Conservation (phyloP, 208 protist species). For the Dictyostelium gargantuum region DNA sequence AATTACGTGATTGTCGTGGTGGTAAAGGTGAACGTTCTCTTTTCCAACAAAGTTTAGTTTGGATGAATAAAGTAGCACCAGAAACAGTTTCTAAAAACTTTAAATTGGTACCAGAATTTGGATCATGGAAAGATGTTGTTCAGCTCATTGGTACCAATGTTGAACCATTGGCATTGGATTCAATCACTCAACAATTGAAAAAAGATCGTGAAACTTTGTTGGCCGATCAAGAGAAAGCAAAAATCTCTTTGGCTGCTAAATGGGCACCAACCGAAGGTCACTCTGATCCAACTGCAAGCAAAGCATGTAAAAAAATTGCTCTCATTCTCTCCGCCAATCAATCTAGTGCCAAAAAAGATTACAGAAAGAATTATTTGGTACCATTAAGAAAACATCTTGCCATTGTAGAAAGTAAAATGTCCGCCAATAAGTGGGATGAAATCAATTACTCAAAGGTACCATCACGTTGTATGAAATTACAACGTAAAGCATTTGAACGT, state of each 20-base stretch:
- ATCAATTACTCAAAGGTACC: slow-evolving; percentile 64
- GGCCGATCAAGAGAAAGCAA: slow-evolving; percentile 15
- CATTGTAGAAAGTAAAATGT: slow-evolving; percentile 61
- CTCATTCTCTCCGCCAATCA: neutral
- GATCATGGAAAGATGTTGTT: slow-evolving; percentile 64
- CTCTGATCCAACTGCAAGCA: neutral
- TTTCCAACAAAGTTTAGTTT: slow-evolving; percentile 23
- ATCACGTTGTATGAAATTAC: slow-evolving; percentile 63
- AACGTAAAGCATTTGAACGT: slow-evolving; percentile 66
- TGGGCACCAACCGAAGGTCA: slow-evolving; percentile 59
- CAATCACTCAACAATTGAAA: slow-evolving; percentile 29
- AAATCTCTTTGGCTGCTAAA: slow-evolving; percentile 52
- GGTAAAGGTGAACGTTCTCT: slow-evolving; percentile 60
- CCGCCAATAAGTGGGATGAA: slow-evolving; percentile 13
- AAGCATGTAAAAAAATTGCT: slow-evolving; percentile 44
- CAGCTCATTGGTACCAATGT: neutral
- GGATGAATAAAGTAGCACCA: slow-evolving; percentile 24
- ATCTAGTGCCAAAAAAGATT: neutral
- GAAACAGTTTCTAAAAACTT: slow-evolving; percentile 44
- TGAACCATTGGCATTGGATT: neutral
- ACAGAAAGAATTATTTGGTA: slow-evolving; percentile 46
- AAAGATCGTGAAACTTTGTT: neutral
- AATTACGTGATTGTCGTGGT: slow-evolving; percentile 62
- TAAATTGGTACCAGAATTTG: slow-evolving; percentile 49
- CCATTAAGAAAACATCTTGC: slow-evolving; percentile 60